Conservation (phyloP, 2,329 filamentous ascomycete species). For the Didymella keratinophila region DNA sequence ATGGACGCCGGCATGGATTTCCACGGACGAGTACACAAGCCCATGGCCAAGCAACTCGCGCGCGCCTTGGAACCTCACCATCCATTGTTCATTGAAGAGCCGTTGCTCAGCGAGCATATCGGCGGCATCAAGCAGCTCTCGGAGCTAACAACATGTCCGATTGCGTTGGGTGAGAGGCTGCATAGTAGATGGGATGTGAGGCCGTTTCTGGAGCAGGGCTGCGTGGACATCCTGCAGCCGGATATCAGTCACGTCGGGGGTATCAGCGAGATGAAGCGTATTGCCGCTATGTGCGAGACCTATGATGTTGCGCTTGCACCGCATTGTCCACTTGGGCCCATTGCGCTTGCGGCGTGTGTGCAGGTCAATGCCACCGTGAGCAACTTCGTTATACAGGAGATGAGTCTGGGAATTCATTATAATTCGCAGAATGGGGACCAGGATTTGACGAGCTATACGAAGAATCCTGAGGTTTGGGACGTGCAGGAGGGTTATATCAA, state of each 20-base stretch:
- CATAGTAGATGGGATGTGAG: slow-evolving; percentile 78
- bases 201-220: slow-evolving; percentile 71
- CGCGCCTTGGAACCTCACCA: slow-evolving; percentile 70
- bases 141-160: slow-evolving; percentile 66
- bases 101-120: slow-evolving; percentile 72
- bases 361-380: slow-evolving; percentile 68
- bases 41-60: slow-evolving; percentile 82
- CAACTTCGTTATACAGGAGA: slow-evolving; percentile 78
- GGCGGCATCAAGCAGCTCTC: slow-evolving; percentile 70
- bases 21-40: slow-evolving; percentile 77
- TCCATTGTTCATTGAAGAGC: slow-evolving; percentile 80
- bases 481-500: slow-evolving; percentile 72
- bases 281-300: slow-evolving; percentile 74
- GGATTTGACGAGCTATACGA: slow-evolving; percentile 66
- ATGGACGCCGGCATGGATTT: slow-evolving; percentile 80
- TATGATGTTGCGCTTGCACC: slow-evolving; percentile 78
- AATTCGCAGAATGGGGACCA: slow-evolving; percentile 57
- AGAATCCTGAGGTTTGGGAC: slow-evolving; percentile 70
- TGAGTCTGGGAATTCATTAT: slow-evolving; percentile 82
- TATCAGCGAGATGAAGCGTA: slow-evolving; percentile 73
- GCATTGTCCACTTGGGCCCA: slow-evolving; percentile 76
- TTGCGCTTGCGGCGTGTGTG: slow-evolving; percentile 74
- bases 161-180: slow-evolving; percentile 75
- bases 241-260: slow-evolving; percentile 77
- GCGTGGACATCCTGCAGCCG: slow-evolving; percentile 76